Evolutionary conservation across 441 rosid genomes (phyloP), one percentile per base, ranked within the genome.

Genomic region (Pelargonium australe): DNA sequence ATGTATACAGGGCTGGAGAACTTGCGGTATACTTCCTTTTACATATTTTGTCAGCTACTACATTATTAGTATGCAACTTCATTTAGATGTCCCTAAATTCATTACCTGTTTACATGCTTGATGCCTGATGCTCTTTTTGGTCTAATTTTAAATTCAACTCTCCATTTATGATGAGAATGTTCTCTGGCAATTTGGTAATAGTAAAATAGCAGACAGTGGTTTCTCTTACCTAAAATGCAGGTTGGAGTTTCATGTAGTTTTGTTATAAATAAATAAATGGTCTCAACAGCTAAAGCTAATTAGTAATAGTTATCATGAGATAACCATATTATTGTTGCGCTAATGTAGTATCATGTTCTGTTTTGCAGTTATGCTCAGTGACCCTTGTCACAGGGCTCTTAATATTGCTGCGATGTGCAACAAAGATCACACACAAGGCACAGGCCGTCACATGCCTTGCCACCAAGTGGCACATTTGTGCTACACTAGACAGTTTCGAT

Each of bases 341-440:
- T 49, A 2, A 12, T 49, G 57, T 3, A 49, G 13, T n/a, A 3
- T 51, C 57, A 51, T 51, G 14, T n/a, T 5, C n/a, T 51, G 58
- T 51, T 51, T 13, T 74, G 79, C 87, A 93, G 98, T 80, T 91
- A 23, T 87, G 95, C 79, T 90, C 97, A 0, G 73, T 93, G 73
- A 85, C 98, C 12, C 80, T 90, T 25, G 83, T 93, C 13, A 78
- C 91, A 0, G 94, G 81, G 9, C 44, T 93, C 2, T 77, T 87
- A 4, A 84, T 93, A 77, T 68, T 91, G 63, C 25, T 93, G 67
- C 79, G 98, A 44, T 90, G 93, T 62, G 96, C 98, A 0, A 80
- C 98, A 55, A 93, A 89, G 76, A 93, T 93, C 79, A 90, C 97
- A 9, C 97, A 91, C 87, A 93, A 91, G 73, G 95, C 95, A 66